Evolutionary conservation across 208 protist species (phyloP).

Genomic region (Vickermania spadyakhi): DNA sequence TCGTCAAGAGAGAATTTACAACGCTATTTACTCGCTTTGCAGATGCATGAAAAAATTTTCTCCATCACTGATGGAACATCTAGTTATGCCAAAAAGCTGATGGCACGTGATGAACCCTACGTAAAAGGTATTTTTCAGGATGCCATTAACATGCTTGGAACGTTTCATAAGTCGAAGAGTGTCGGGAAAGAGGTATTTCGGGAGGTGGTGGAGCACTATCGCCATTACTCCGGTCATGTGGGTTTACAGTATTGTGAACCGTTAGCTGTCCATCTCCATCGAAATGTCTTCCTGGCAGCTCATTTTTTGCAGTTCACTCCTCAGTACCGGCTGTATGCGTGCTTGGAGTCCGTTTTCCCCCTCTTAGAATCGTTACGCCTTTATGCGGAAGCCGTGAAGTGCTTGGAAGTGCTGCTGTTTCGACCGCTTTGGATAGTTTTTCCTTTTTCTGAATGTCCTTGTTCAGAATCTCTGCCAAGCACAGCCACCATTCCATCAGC

Average conservation of each 20-base stretch:
- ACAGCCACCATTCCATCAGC: not conserved
- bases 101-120: conserved; percentile 1
- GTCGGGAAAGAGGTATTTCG: not conserved
- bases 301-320: conserved; percentile 65
- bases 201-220: not conserved
- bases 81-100: not conserved
- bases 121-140: conserved; percentile 11
- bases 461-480: not conserved
- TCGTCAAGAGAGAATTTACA: not conserved
- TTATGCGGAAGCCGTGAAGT: conserved; percentile 55
- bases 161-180: not conserved
- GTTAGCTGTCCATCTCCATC: conserved; percentile 22
- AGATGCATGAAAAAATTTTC: not conserved
- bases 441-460: not conserved
- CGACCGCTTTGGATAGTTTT: conserved; percentile 34
- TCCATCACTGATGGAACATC: not conserved
- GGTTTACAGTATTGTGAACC: not conserved
- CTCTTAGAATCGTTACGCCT: conserved; percentile 38
- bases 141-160: conserved; percentile 3
- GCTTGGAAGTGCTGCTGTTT: conserved; percentile 39
- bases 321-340: conserved; percentile 58
- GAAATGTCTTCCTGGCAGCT: conserved; percentile 30
- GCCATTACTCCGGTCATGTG: no score
- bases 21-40: not conserved
- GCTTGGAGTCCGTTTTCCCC: conserved; percentile 47